Evolutionary conservation across 2,329 filamentous ascomycete genomes (phyloP).

Genomic region (Neonectria faginata): DNA sequence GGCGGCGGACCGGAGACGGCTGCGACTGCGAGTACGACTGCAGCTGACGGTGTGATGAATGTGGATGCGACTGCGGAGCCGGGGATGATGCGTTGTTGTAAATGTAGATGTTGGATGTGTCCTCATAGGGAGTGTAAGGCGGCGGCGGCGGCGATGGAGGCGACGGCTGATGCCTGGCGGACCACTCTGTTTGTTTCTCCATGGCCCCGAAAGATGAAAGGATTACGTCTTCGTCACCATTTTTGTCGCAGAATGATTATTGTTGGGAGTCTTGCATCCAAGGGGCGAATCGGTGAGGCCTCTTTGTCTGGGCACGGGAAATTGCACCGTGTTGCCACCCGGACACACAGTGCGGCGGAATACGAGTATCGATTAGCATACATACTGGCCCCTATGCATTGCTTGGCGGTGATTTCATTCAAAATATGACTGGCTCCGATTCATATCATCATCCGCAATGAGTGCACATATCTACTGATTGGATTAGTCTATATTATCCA

Average conservation of each 20-base stretch:
- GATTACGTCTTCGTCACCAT: not conserved
- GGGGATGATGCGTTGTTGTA: conserved; percentile 21
- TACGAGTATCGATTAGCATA: not conserved
- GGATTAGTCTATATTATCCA: too few relatives aligned
- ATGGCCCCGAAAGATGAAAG: not conserved
- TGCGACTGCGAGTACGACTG: not conserved
- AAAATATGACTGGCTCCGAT: not conserved
- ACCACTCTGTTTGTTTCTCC: conserved; percentile 20
- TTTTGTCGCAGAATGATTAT: not conserved
- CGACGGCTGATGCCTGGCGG: conserved; percentile 32
- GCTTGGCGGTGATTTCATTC: too few relatives aligned
- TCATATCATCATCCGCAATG: too few relatives aligned
- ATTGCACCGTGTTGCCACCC: conserved; percentile 22
- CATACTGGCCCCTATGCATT: too few relatives aligned
- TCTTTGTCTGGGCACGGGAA: conserved; percentile 14
- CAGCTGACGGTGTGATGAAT: not conserved
- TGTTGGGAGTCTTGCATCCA: conserved; percentile 1
- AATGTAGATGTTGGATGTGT: conserved; percentile 1
- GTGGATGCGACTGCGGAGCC: conserved; percentile 34
- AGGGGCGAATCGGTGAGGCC: conserved; percentile 21
- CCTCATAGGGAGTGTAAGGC: conserved; percentile 31
- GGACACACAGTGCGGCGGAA: conserved; percentile 4
- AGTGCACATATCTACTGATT: too few relatives aligned
- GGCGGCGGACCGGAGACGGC: not conserved
- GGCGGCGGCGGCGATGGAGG: conserved; percentile 30